Conservation (phyloP, 1,284 basidiomycete species). For the Peniophora sp. region DNA sequence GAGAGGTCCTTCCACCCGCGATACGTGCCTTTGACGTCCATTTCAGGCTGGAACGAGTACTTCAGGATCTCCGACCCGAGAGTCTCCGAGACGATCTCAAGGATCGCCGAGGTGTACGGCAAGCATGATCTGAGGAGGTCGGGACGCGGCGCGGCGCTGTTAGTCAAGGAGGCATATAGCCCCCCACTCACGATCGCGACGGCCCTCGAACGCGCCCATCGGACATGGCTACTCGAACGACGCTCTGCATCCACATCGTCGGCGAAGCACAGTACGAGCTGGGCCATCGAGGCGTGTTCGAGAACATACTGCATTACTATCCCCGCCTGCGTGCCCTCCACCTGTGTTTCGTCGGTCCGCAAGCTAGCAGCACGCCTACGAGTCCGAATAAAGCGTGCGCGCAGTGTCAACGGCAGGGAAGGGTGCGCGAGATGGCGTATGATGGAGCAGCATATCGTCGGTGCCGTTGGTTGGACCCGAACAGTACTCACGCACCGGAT, state of each 20-base stretch:
- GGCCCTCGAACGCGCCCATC: conserved; percentile 6
- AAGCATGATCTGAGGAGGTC: background rate
- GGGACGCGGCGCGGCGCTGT: background rate
- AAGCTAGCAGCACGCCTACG: background rate
- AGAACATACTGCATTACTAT: conserved; percentile 10
- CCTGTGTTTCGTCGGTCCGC: background rate
- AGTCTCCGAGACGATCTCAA: background rate
- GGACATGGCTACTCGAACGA: conserved; percentile 4
- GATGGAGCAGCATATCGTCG: too few species aligned
- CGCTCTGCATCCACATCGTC: conserved; percentile 11
- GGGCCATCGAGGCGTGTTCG: conserved; percentile 3
- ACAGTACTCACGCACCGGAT: background rate
- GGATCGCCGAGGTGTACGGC: background rate
- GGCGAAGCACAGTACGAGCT: conserved; percentile 4
- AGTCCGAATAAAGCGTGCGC: conserved; percentile 4
- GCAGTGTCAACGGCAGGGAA: conserved; percentile 3
- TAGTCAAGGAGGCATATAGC: background rate
- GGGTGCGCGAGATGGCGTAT: background rate
- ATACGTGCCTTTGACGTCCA: conserved; percentile 6
- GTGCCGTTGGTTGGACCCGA: too few species aligned
- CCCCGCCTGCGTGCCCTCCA: background rate
- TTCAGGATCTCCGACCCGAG: background rate
- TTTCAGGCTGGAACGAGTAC: conserved; percentile 9
- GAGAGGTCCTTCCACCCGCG: background rate
- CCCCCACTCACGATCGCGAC: conserved; percentile 5